Evolutionary conservation across 495 filamentous ascomycete species (phyloP).

Genomic region (Lasiosphaeria hispida): DNA sequence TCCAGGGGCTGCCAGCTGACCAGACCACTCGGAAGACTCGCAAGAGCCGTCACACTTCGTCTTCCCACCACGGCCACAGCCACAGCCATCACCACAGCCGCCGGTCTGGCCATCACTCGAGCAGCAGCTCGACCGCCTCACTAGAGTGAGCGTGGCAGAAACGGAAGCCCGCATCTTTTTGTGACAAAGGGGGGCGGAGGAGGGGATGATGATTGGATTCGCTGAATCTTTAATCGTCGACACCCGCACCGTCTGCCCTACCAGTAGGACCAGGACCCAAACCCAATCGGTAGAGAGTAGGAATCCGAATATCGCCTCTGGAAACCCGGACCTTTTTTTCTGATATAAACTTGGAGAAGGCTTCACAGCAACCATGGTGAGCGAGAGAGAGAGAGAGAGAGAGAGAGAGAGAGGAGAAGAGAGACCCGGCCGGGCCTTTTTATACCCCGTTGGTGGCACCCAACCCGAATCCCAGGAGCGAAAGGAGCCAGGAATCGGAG

Average conservation of each 20-base stretch:
- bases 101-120: slow-evolving; percentile 49
- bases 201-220: slow-evolving; percentile 15
- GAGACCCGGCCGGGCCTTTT: slow-evolving; percentile 14
- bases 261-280: background rate
- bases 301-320: slow-evolving; percentile 7
- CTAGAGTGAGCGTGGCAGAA: slow-evolving; percentile 40
- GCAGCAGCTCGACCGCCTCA: slow-evolving; percentile 58
- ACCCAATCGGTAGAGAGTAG: slow-evolving; percentile 3
- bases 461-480: slow-evolving; percentile 19
- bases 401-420: slow-evolving; percentile 18
- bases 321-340: slow-evolving; percentile 19
- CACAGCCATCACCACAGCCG: slow-evolving; percentile 23
- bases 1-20: slow-evolving; percentile 79
- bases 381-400: slow-evolving; percentile 19
- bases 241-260: slow-evolving; percentile 5
- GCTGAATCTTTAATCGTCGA: slow-evolving; percentile 9
- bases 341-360: slow-evolving; percentile 49
- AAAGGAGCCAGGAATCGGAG: background rate
- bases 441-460: slow-evolving; percentile 28
- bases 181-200: slow-evolving; percentile 1
- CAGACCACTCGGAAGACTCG: slow-evolving; percentile 47
- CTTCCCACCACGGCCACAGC: slow-evolving; percentile 40
- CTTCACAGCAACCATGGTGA: slow-evolving; percentile 43
- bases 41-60: slow-evolving; percentile 44
- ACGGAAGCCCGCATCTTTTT: slow-evolving; percentile 11